phyloP scores from a whole-genome alignment of 163 green algal genomes.

The Chlorella variabilis region DNA sequence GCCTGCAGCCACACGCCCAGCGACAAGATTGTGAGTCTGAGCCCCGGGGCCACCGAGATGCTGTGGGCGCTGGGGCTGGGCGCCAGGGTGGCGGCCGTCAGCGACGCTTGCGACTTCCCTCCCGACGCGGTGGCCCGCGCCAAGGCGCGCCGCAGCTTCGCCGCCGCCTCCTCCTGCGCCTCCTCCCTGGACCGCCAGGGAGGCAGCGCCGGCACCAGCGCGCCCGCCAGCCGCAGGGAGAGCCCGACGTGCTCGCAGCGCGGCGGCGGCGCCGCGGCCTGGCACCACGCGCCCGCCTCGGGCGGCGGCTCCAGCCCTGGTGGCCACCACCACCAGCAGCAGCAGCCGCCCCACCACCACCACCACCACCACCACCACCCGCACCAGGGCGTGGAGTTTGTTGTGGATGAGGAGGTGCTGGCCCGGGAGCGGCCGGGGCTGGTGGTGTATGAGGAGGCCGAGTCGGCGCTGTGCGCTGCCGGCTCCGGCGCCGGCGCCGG shows the following conservation, averaged over 20 bases:
- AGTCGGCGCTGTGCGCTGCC: background rate
- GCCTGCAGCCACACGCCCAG: conserved; percentile 34
- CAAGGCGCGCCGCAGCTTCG: conserved; percentile 35
- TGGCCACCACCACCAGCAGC: background rate
- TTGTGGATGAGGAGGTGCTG: conserved; percentile 55
- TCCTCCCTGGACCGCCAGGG: conserved; percentile 10
- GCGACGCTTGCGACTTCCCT: conserved; percentile 77
- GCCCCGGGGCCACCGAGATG: conserved; percentile 82
- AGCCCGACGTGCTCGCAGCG: conserved; percentile 12
- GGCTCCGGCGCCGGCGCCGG: background rate
- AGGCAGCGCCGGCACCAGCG: background rate
- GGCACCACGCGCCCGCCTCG: background rate
- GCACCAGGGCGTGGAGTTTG: background rate
- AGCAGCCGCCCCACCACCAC: background rate
- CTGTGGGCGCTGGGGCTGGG: conserved; percentile 83
- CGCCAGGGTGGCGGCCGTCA: conserved; percentile 77
- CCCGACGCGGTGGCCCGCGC: conserved; percentile 44
- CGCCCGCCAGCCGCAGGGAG: conserved; percentile 10
- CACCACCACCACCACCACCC: background rate
- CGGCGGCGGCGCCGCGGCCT: background rate
- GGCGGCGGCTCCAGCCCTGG: background rate
- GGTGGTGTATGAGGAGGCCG: conserved; percentile 51
- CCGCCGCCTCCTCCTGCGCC: background rate
- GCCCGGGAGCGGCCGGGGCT: conserved; percentile 62
- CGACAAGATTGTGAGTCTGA: conserved; percentile 79